These are phyloP conservation scores for Collybia mongolica DNA, from an alignment of 768 basidiomycete species.

Conservation along the genomic window DNA sequence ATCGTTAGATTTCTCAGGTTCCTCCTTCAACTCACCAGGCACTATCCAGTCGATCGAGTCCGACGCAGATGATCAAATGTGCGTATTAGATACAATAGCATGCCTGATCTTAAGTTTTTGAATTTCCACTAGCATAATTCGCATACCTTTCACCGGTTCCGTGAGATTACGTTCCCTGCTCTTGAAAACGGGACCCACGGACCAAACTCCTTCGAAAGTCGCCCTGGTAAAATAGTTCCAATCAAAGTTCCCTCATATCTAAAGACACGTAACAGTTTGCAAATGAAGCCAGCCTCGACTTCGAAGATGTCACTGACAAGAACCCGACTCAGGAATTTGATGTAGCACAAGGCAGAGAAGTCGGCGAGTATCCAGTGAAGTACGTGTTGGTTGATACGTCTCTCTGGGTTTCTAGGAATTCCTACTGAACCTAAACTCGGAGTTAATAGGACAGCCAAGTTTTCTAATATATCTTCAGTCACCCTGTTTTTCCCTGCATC, in stretches of 20 bases:
- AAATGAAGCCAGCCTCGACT: constrained; percentile 79
- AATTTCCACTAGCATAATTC: constrained; percentile 58
- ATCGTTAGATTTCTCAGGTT: background rate
- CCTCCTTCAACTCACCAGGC: constrained; percentile 1
- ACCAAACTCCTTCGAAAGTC: constrained; percentile 74
- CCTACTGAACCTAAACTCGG: background rate
- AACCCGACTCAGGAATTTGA: constrained; percentile 72
- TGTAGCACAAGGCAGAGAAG: constrained; percentile 67
- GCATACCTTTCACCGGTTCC: constrained; percentile 84
- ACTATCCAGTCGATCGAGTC: constrained; percentile 72
- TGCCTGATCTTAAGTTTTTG: background rate
- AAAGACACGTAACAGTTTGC: constrained; percentile 51
- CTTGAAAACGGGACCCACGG: constrained; percentile 80
- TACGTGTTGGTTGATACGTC: constrained; percentile 26
- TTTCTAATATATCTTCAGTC: constrained; percentile 78
- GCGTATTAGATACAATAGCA: constrained; percentile 6
- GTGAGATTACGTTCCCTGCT: constrained; percentile 83
- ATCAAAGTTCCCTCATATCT: background rate
- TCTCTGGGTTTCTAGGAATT: background rate
- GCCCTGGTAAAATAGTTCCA: constrained; percentile 49
- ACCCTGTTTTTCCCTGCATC: constrained; percentile 80
- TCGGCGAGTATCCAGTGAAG: constrained; percentile 88
- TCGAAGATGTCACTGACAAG: constrained; percentile 64
- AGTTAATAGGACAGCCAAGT: constrained; percentile 71
- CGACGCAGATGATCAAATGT: constrained; percentile 92